Evolutionary conservation across 2,329 filamentous ascomycete species (phyloP), one percentile per base, ranked within the genome.

Genomic region (Fusarium siculi): DNA sequence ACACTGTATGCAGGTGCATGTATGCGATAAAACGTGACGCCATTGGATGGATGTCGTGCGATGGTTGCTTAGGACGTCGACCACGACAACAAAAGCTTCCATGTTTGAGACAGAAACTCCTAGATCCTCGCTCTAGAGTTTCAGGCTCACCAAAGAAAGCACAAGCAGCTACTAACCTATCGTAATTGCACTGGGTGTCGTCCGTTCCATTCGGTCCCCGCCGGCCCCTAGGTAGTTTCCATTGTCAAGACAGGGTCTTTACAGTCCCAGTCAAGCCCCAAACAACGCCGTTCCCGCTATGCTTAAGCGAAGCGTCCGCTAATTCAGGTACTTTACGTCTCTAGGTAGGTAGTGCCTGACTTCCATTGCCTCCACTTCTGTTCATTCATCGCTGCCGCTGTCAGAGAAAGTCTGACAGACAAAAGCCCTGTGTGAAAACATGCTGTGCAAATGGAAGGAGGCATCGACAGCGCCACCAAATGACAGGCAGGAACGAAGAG

Each of bases 91-190:
- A 37, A 63, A 67, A 50, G 42, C 67, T 50, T 54, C 23, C 34
- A 28, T 68, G 52, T 60, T 70, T 73, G 64, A 57, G 70, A 72
- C 74, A 69, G 55, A 70, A 55, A 61, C 59, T 74, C 55, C 70
- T 73, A 67, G 73, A 67, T 65, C 65, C 58, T 73, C 55, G 47
- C 69, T 75, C 71, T 64, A 58, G 73, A 65, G 75, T 77, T 77
- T 77, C 75, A 77, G 75, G 75, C 73, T 75, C 68, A 73, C 71
- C 74, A 69, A 75, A 73, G 70, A 77, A 73, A 73, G 66, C 58
- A 69, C 66, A 64, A 63, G 56, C 61, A 60, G 55, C 40, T 55
- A 54, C 46, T 64, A 47, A 40, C 67, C 75, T 76, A 77, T 76
- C 71, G 73, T 60, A 68, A 61, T 60, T 74, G 57, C 60, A 55